phyloP scores from a whole-genome alignment of 2,329 filamentous ascomycete genomes.

The Fusarium sp. region DNA sequence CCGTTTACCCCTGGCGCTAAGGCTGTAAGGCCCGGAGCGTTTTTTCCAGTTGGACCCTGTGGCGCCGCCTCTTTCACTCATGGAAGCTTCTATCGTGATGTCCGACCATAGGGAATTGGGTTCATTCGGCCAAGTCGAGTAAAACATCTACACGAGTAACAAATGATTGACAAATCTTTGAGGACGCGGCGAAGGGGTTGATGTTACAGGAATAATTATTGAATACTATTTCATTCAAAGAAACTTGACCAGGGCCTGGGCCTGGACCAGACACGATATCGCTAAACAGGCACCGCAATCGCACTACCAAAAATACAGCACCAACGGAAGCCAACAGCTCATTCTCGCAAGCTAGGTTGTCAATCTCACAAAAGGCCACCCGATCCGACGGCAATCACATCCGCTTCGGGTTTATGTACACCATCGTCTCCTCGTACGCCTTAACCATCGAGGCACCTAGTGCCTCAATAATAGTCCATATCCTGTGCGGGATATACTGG shows the following conservation, averaged over 20 bases:
- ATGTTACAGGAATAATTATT: too few species aligned
- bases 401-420: slow-evolving; percentile 57
- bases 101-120: too few species aligned
- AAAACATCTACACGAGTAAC: too few species aligned
- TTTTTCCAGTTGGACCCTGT: not conserved
- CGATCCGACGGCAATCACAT: slow-evolving; percentile 18
- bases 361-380: not conserved
- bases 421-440: slow-evolving; percentile 55
- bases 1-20: not conserved
- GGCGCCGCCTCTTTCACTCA: not conserved
- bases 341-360: too few species aligned
- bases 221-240: too few species aligned
- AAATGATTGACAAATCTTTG: too few species aligned
- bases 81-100: not conserved
- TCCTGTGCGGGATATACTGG: slow-evolving; percentile 54
- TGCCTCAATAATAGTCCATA: slow-evolving; percentile 53
- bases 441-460: slow-evolving; percentile 52
- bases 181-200: too few species aligned
- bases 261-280: too few species aligned
- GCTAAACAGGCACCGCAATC: not conserved
- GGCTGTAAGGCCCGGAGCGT: too few species aligned
- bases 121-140: too few species aligned
- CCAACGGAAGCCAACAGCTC: not conserved
- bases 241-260: too few species aligned
- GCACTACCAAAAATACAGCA: not conserved